Percentiles rank a stretch among this genome's conserved stretches.
Evolutionary conservation across 805 yeast genomes (phyloP).

Genomic region (Maudiozyma serrabonitensis): DNA sequence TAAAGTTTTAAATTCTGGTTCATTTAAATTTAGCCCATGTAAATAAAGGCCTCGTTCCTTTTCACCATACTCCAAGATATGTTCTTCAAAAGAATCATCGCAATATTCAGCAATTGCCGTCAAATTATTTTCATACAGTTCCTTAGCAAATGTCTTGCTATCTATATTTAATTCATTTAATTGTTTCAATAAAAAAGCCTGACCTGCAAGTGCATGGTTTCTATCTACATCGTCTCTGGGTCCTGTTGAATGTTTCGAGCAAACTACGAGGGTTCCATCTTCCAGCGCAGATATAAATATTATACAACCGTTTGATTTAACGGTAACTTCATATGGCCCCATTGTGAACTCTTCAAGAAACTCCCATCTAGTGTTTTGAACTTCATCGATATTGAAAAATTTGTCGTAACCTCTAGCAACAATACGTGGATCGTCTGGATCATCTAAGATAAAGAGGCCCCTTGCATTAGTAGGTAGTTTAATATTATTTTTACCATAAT

Average conservation of each 20-base stretch:
- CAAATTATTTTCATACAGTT: conserved; percentile 39
- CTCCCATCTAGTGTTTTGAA: conserved; percentile 40
- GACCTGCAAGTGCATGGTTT: conserved; percentile 74
- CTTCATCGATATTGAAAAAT: conserved; percentile 77
- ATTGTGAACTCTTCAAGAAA: conserved; percentile 37
- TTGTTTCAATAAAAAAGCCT: conserved; percentile 45
- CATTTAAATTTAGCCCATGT: conserved; percentile 78
- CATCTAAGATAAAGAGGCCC: conserved; percentile 58
- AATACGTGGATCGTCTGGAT: conserved; percentile 33
- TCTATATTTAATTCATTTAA: conserved; percentile 34
- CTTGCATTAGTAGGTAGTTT: conserved; percentile 67
- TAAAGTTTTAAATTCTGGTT: conserved; percentile 51
- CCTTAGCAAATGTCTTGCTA: conserved; percentile 43
- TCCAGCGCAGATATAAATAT: conserved; percentile 68
- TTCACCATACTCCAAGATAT: conserved; percentile 62
- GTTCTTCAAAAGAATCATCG: conserved; percentile 91
- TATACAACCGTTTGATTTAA: conserved; percentile 92
- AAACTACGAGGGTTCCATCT: conserved; percentile 72
- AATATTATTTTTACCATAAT: conserved; percentile 50
- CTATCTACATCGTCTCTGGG: conserved; percentile 39
- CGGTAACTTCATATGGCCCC: conserved; percentile 75
- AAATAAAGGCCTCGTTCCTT: conserved; percentile 73
- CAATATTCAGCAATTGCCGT: conserved; percentile 93
- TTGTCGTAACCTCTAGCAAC: conserved; percentile 87
- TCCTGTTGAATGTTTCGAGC: conserved; percentile 89